Evolutionary conservation across 768 basidiomycete species (phyloP).

Genomic region (Boletus tomentosulus): DNA sequence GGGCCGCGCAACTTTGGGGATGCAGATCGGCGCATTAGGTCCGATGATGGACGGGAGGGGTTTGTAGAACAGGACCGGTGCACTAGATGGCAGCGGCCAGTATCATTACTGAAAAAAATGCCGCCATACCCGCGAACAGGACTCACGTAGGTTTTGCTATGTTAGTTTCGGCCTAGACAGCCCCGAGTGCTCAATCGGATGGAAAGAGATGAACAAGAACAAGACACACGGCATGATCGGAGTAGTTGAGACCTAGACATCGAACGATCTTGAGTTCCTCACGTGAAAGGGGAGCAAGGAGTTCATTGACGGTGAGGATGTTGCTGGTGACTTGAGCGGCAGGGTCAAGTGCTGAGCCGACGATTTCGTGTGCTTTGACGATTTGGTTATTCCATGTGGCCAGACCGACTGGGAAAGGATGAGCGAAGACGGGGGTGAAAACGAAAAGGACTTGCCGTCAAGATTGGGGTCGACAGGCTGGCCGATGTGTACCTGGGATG

Average conservation of each 20-base stretch:
- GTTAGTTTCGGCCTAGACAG: constrained; percentile 59
- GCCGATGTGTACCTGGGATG: constrained; percentile 68
- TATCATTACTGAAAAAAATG: not conserved
- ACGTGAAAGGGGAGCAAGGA: constrained; percentile 64
- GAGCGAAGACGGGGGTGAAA: not conserved
- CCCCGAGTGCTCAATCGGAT: not conserved
- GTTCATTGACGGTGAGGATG: constrained; percentile 64
- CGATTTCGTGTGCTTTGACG: constrained; percentile 69
- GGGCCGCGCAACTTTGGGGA: constrained; percentile 69
- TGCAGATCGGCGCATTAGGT: constrained; percentile 57
- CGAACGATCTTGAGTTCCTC: constrained; percentile 67
- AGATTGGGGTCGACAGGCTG: constrained; percentile 65
- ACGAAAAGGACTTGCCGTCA: constrained; percentile 45
- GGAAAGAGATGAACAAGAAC: not conserved
- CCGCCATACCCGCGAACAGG: not conserved
- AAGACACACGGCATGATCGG: constrained; percentile 68
- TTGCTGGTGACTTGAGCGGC: constrained; percentile 58
- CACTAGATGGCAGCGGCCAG: constrained; percentile 33
- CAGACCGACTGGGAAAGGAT: constrained; percentile 49
- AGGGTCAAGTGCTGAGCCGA: constrained; percentile 65
- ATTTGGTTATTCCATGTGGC: constrained; percentile 47
- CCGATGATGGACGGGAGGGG: constrained; percentile 68
- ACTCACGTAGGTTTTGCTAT: constrained; percentile 60
- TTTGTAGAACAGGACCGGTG: constrained; percentile 78
- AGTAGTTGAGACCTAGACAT: constrained; percentile 78